Percentiles rank a stretch among this genome's conserved stretches.
Conservation (phyloP, 225 moss, liverwort and hornwort species). For the Sphagnum contortum region DNA sequence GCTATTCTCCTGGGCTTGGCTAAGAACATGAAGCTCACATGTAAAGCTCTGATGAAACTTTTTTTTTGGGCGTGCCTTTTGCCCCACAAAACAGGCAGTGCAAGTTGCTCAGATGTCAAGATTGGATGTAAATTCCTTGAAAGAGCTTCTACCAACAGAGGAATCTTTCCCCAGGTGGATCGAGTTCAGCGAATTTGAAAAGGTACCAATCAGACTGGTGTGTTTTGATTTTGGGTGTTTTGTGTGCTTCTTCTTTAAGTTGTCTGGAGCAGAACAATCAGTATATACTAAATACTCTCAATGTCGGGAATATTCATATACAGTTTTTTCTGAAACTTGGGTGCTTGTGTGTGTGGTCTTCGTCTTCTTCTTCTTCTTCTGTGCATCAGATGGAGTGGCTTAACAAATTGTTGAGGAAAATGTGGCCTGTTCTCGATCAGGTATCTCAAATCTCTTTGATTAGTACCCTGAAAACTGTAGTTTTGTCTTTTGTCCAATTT, state of each 20-base stretch:
- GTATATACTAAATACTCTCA: neutral
- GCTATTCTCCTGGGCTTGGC: too few relatives aligned
- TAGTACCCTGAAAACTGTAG: too few relatives aligned
- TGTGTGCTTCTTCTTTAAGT: neutral
- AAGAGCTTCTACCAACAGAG: conserved; percentile 19
- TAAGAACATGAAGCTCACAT: neutral
- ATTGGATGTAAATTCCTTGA: conserved; percentile 29
- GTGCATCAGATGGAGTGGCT: conserved; percentile 71
- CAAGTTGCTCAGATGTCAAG: conserved; percentile 57
- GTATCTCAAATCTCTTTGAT: conserved; percentile 11
- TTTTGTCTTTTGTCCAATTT: neutral
- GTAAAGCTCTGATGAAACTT: neutral
- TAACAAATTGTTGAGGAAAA: conserved; percentile 45
- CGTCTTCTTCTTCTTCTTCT: neutral
- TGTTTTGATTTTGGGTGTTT: neutral
- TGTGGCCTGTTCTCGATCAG: conserved; percentile 90
- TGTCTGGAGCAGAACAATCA: neutral
- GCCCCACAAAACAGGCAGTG: conserved; percentile 32
- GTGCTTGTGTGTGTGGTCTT: neutral
- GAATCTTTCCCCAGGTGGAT: conserved; percentile 61
- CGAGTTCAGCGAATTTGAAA: conserved; percentile 50
- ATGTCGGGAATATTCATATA: neutral
- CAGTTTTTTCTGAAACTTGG: neutral
- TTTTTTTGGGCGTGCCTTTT: neutral
- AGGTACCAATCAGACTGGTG: conserved; percentile 11